Percentiles rank a stretch among this genome's conserved stretches.
Conservation (phyloP, 176 grass and related monocot genomes). For the Microstegium vimineum region DNA sequence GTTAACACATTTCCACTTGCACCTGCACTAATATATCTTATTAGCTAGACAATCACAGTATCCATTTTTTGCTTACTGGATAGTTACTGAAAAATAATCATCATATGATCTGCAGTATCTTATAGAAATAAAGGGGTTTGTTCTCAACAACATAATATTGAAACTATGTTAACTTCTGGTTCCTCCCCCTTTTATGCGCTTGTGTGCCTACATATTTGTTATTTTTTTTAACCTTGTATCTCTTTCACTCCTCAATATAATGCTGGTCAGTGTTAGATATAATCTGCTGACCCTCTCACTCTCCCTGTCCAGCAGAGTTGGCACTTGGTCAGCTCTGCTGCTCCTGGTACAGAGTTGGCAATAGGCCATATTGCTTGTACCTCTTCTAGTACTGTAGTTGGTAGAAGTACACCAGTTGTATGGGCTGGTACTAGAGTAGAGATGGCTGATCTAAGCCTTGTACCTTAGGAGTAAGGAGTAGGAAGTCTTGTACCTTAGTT, state of each 20-base stretch:
- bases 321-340: too few species aligned
- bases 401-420: too few species aligned
- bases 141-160: background rate
- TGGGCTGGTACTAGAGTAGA: too few species aligned
- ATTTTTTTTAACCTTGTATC: background rate
- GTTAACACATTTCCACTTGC: background rate
- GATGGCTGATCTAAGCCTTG: too few species aligned
- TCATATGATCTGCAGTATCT: background rate
- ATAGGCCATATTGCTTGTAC: too few species aligned
- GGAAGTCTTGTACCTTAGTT: too few species aligned
- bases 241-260: background rate
- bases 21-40: conserved; percentile 1
- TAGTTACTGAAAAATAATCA: background rate
- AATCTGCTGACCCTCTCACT: too few species aligned
- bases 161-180: background rate
- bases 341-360: too few species aligned
- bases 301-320: too few species aligned
- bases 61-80: background rate
- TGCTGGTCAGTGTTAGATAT: too few species aligned
- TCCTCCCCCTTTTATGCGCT: background rate
- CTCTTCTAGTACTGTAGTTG: too few species aligned
- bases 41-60: background rate
- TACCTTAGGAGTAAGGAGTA: too few species aligned
- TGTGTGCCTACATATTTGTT: background rate
- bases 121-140: background rate